Base-by-base conservation (phyloP, 2,329 filamentous ascomycete genomes). In the Aurifilum marmelostoma region DNA sequence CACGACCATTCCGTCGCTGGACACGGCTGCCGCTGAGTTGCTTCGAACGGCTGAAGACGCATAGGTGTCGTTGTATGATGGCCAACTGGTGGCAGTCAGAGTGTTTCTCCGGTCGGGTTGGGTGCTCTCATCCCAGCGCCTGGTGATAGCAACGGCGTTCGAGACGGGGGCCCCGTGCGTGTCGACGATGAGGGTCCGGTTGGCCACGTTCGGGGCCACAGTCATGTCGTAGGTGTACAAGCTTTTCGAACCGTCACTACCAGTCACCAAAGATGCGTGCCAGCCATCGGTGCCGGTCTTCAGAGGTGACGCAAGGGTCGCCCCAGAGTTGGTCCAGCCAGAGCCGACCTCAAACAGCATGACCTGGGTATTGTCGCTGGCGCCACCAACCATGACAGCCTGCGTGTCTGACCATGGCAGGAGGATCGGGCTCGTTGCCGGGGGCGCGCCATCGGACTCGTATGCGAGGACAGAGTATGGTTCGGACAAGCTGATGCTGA, bases 171-270 rank as follows among this genome's bases (percentile, higher is more conserved):
- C 83, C 21, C 91, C 92, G 54, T 84, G 82, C 14, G 85, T 84
- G 71, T 88, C 86, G 62, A 91, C 79, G 18, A 97, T 79, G 24
- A 93, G 85, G 41, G 90, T 88, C 67, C 91, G 88, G 41, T 87
- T 87, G 58, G 97, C 92, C 8, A 83, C 80, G 76, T 97, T 97
- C 3, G 95, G 94, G 0, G 90, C 88, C 12, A 85, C 83, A 18
- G 85, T 85, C 80, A 94, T 86, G 76, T 97, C 89, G 74, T 96
- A 97, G 14, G 89, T 88, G 74, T 94, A 89, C 24, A 98, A 82
- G 52, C 90, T 88, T 76, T 92, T 94, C 79, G 91, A 94, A 37
- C 87, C 89, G 77, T 97, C 93, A 56, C 88, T 85, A 29, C 91
- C 92, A 16, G 83, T 82, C n/a, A 97, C 80, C 4, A 97, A 75